Evolutionary conservation across 2,329 filamentous ascomycete species (phyloP), one percentile per base, ranked within the genome.

Genomic region (Zarea fungicola): DNA sequence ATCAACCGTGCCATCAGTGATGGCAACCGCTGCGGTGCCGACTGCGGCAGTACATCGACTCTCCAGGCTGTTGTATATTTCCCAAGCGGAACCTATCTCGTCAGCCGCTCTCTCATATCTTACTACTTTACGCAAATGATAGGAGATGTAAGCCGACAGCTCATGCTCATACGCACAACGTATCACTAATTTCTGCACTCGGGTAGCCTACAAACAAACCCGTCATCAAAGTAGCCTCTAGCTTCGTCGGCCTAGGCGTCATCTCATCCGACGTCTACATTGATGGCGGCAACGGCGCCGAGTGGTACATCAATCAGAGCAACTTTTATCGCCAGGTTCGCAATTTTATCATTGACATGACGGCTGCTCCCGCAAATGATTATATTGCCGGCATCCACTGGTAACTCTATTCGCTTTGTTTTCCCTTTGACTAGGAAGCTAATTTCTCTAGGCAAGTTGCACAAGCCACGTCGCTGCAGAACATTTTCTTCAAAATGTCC

Each of bases 1-100:
- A 82, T 83, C 56, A 71, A 75, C 41, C 36, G 43, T 5, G 72
- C 72, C 4, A 71, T 74, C 32, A 64, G 61, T 10, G 59, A 55
- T 44, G 67, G 69, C 6, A 57, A 60, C 11, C 62, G 71, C 14
- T 65, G 61, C 40, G 61, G 60, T 14, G n/a, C 34, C 25, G 47
- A 52, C 31, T 64, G 58, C 51, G 37, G 19, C 0, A 31, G 75
- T 6, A 39, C 16, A 9, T 41, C 35, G 2, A 19, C 34, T 10
- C 22, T 32, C 3, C 40, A 36, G 3, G 54, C 56, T 6, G 50
- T 58, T 3, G 19, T 59, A 1, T 59, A 59, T 41, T 59, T 59
- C 32, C 57, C 57, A 1, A 29, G 51, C 0, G 55, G 56, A 4
- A 54, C 39, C 2, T 59, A 59, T 37, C 50, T 58, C 5, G 40